phyloP scores from a whole-genome alignment of 140 eudicot species.

The Erigeron philadelphicus region DNA sequence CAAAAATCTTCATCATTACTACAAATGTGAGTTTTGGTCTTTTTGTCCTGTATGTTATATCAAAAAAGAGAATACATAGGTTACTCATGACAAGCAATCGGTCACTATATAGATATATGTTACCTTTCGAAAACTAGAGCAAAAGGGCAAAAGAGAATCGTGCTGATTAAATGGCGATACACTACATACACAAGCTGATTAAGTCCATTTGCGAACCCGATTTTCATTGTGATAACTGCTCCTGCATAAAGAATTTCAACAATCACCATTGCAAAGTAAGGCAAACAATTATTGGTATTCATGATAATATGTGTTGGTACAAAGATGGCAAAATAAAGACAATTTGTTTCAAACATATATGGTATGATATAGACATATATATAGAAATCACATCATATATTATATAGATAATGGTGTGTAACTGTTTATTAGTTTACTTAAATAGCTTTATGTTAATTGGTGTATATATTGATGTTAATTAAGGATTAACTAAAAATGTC shows the following conservation, averaged over 20 bases:
- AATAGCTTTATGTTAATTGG: too few relatives aligned
- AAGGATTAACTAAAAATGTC: too few relatives aligned
- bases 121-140: constrained; percentile 26
- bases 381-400: too few relatives aligned
- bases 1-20: constrained; percentile 22
- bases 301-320: not conserved
- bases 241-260: constrained; percentile 25
- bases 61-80: not conserved
- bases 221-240: constrained; percentile 25
- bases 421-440: too few relatives aligned
- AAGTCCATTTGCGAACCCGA: constrained; percentile 22
- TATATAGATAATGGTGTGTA: too few relatives aligned
- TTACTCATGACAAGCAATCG: not conserved
- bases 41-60: constrained; percentile 12
- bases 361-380: too few relatives aligned
- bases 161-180: constrained; percentile 28
- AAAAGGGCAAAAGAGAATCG: constrained; percentile 23
- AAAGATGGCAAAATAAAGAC: too few relatives aligned
- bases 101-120: not conserved
- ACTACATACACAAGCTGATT: constrained; percentile 28
- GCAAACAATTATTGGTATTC: not conserved
- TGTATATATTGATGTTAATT: too few relatives aligned
- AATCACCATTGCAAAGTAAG: constrained; percentile 27
- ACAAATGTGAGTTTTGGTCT: constrained; percentile 21
- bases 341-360: too few relatives aligned